Evolutionary conservation across 2,329 filamentous ascomycete genomes (phyloP).

Genomic region (Cucurbitaria berberidis): DNA sequence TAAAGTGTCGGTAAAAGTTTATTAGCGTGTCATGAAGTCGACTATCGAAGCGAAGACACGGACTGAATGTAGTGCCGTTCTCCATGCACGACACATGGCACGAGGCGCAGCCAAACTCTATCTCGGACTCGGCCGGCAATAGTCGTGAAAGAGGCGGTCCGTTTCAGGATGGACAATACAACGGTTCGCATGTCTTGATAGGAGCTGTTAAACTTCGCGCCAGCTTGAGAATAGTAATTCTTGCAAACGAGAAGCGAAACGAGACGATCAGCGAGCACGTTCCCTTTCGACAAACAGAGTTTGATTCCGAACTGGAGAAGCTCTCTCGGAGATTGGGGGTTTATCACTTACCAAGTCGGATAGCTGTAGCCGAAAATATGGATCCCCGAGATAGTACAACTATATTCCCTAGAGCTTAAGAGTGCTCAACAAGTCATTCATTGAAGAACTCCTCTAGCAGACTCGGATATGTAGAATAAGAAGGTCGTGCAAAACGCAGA

Average conservation of each 20-base stretch:
- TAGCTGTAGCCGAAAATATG: constrained; percentile 21
- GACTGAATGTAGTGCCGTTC: constrained; percentile 17
- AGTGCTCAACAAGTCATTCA: neutral
- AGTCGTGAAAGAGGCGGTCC: constrained; percentile 9
- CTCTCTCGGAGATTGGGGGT: constrained; percentile 16
- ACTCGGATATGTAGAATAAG: neutral
- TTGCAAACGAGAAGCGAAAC: constrained; percentile 8
- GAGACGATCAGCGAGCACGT: constrained; percentile 5
- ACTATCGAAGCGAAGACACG: constrained; percentile 21
- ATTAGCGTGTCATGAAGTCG: constrained; percentile 17
- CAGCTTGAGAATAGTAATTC: constrained; percentile 10
- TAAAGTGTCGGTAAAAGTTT: constrained; percentile 25
- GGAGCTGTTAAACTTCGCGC: constrained; percentile 8
- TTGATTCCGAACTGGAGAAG: constrained; percentile 10
- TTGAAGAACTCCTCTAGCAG: neutral
- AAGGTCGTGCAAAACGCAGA: neutral
- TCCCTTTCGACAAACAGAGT: constrained; percentile 11
- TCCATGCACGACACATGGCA: constrained; percentile 31
- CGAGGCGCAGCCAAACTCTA: constrained; percentile 19
- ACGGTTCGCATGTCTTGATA: constrained; percentile 9
- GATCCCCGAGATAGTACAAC: neutral
- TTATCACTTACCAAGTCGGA: constrained; percentile 11
- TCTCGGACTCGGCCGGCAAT: constrained; percentile 10
- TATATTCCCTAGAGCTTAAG: neutral
- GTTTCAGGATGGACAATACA: constrained; percentile 5